Evolutionary conservation across 1,139 yeast genomes (phyloP).

Genomic region (Yamadazyma dushanensis): DNA sequence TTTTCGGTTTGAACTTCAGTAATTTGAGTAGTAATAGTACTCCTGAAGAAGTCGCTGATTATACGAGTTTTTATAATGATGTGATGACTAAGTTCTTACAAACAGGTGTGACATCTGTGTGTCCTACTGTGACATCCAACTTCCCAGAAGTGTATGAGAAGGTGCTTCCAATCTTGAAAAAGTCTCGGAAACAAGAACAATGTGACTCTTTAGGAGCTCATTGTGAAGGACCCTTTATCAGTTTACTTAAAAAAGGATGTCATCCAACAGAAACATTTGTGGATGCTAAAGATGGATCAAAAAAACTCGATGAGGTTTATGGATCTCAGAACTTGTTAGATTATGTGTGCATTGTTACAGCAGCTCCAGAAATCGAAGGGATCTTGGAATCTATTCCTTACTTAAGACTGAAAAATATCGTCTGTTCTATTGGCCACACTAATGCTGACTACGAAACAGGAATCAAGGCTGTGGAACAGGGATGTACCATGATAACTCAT

Average conservation of each 20-base stretch:
- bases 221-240: constrained; percentile 64
- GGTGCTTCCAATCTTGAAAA: constrained; percentile 49
- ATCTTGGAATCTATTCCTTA: constrained; percentile 50
- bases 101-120: constrained; percentile 59
- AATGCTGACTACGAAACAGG: constrained; percentile 51
- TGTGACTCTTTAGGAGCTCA: constrained; percentile 66
- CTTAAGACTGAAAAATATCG: constrained; percentile 34
- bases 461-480: constrained; percentile 48
- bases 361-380: constrained; percentile 64
- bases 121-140: constrained; percentile 63
- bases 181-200: constrained; percentile 33
- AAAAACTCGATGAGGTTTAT: constrained; percentile 43
- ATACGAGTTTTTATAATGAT: constrained; percentile 36
- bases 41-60: constrained; percentile 32
- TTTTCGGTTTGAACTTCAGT: constrained; percentile 59
- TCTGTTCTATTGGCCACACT: constrained; percentile 61
- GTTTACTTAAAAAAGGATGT: constrained; percentile 57
- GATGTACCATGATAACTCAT: constrained; percentile 64
- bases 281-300: constrained; percentile 41
- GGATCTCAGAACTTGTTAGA: constrained; percentile 40
- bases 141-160: constrained; percentile 53
- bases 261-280: constrained; percentile 60
- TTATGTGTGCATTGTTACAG: constrained; percentile 54
- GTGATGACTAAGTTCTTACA: constrained; percentile 50
- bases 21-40: constrained; percentile 36